phyloP scores from a whole-genome alignment of 805 yeast genomes.

The Candida anglica region DNA sequence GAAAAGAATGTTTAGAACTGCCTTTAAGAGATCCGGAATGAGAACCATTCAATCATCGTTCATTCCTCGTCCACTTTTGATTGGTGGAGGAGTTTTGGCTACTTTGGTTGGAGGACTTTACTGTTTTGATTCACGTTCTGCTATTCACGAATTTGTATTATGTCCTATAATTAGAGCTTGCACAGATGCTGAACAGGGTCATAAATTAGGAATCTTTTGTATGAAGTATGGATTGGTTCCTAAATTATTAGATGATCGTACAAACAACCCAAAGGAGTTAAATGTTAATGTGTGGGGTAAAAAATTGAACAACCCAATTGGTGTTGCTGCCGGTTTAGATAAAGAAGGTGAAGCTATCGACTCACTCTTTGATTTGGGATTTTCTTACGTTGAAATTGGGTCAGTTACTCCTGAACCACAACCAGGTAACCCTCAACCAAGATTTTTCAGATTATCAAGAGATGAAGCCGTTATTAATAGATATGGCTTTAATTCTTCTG shows the following conservation, averaged over 20 bases:
- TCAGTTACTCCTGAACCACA: conserved; percentile 91
- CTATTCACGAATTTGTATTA: conserved; percentile 72
- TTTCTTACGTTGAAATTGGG: conserved; percentile 89
- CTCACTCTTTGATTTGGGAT: conserved; percentile 70
- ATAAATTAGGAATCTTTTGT: conserved; percentile 64
- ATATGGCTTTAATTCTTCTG: conserved; percentile 91
- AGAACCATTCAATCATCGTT: too few relatives aligned
- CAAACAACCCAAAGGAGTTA: conserved; percentile 39
- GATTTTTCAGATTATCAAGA: conserved; percentile 79
- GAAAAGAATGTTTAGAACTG: too few relatives aligned
- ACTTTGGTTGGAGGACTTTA: conserved; percentile 47
- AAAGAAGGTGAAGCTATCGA: conserved; percentile 92
- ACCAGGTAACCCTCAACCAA: conserved; percentile 91
- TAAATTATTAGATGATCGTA: conserved; percentile 49
- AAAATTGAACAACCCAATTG: conserved; percentile 74
- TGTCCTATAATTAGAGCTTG: conserved; percentile 70
- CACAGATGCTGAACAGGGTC: conserved; percentile 86
- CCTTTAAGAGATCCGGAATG: too few relatives aligned
- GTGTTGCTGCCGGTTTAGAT: conserved; percentile 94
- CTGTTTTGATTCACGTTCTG: conserved; percentile 72
- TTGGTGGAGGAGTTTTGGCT: conserved; percentile 16
- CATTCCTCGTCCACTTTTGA: conserved; percentile 15
- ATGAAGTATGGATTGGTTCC: conserved; percentile 72
- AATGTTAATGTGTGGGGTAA: conserved; percentile 63
- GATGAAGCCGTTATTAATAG: conserved; percentile 93